Evolutionary conservation across 768 basidiomycete species (phyloP).

Genomic region (Pleurotus sapidus): DNA sequence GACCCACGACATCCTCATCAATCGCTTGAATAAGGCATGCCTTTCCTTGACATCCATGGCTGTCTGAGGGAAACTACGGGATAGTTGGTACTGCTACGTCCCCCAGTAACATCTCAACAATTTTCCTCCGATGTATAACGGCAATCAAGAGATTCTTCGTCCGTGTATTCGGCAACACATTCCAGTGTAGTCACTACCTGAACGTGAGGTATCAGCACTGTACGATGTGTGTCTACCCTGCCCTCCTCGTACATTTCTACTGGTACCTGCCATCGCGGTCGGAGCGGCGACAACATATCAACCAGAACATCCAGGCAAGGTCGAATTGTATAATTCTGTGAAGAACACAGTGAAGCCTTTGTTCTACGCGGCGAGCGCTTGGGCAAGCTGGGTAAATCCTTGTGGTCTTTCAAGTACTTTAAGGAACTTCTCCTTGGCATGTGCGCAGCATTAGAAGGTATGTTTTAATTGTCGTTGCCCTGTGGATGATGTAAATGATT

Average conservation of each 20-base stretch:
- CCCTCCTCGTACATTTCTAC: conserved; percentile 62
- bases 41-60: no score
- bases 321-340: conserved; percentile 71
- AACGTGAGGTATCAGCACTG: no score
- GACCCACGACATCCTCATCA: no score
- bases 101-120: conserved; percentile 12
- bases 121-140: no score
- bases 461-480: neutral
- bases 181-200: no score
- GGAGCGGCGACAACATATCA: conserved; percentile 54
- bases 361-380: conserved; percentile 67
- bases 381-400: conserved; percentile 63
- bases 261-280: conserved; percentile 65
- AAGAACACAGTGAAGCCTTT: conserved; percentile 71
- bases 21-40: no score
- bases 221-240: no score
- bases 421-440: conserved; percentile 7
- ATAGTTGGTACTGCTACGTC: no score
- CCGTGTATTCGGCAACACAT: no score
- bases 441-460: conserved; percentile 15
- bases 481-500: neutral
- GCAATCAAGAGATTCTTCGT: no score
- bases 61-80: no score
- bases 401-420: neutral
- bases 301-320: conserved; percentile 57